Evolutionary conservation across 495 filamentous ascomycete genomes (phyloP).

Genomic region (Cercophora sp.): DNA sequence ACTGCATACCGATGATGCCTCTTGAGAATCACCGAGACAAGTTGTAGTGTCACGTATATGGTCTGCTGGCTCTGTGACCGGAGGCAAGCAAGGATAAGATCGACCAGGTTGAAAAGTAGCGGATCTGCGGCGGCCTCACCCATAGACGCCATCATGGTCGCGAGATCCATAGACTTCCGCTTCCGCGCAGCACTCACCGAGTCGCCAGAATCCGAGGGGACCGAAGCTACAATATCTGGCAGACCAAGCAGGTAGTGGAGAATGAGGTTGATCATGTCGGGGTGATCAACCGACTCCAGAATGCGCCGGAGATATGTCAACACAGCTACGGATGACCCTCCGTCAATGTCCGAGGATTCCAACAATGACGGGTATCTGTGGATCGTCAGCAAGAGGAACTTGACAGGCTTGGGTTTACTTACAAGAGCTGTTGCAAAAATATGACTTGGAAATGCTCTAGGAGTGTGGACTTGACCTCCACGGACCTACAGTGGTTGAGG

Average conservation of each 20-base stretch:
- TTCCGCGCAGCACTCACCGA: slow-evolving; percentile 63
- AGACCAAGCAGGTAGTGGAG: slow-evolving; percentile 88
- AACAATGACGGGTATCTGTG: slow-evolving; percentile 87
- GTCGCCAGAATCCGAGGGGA: slow-evolving; percentile 21
- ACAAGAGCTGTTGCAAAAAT: slow-evolving; percentile 93
- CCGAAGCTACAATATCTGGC: slow-evolving; percentile 45
- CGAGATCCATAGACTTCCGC: slow-evolving; percentile 80
- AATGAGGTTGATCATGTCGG: slow-evolving; percentile 87
- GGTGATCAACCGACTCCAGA: slow-evolving; percentile 83
- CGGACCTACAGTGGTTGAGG: slow-evolving; percentile 86
- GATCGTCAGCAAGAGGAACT: not conserved
- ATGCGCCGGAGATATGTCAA: slow-evolving; percentile 90
- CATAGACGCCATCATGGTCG: slow-evolving; percentile 69
- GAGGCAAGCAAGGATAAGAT: slow-evolving; percentile 84
- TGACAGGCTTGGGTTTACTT: slow-evolving; percentile 30
- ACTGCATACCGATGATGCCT: slow-evolving; percentile 83
- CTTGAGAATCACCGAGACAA: slow-evolving; percentile 77
- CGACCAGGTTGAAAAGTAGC: slow-evolving; percentile 85
- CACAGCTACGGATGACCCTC: slow-evolving; percentile 92
- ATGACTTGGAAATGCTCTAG: slow-evolving; percentile 97
- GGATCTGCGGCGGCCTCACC: slow-evolving; percentile 71
- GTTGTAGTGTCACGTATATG: slow-evolving; percentile 77
- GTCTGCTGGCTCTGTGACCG: slow-evolving; percentile 82
- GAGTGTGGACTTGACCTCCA: slow-evolving; percentile 85
- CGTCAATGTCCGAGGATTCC: slow-evolving; percentile 94